Conservation (phyloP, 2,329 filamentous ascomycete genomes). For the Cladorrhinum sp. region DNA sequence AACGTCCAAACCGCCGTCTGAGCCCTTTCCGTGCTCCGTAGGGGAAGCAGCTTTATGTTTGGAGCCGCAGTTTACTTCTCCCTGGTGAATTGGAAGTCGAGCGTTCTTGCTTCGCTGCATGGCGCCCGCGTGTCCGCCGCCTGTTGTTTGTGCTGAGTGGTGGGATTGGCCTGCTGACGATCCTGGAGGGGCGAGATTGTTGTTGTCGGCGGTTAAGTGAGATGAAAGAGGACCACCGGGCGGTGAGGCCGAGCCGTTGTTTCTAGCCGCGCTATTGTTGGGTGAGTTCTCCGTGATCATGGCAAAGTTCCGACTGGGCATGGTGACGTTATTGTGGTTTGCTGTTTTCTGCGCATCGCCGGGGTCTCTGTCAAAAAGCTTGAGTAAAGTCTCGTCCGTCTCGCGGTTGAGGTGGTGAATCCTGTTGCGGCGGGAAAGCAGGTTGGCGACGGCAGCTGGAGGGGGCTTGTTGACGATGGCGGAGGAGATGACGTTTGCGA, state of each 20-base stretch:
- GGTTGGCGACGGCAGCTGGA: constrained; percentile 81
- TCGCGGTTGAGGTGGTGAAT: constrained; percentile 65
- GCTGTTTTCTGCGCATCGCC: constrained; percentile 72
- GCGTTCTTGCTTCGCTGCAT: constrained; percentile 52
- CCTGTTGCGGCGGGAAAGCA: constrained; percentile 87
- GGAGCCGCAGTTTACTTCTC: constrained; percentile 77
- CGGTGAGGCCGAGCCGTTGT: constrained; percentile 5
- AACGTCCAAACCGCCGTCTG: constrained; percentile 70
- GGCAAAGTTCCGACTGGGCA: constrained; percentile 91
- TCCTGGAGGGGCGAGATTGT: constrained; percentile 11
- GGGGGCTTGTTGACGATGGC: constrained; percentile 96
- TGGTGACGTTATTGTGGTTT: constrained; percentile 77
- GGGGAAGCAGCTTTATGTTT: constrained; percentile 67
- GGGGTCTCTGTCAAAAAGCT: constrained; percentile 88
- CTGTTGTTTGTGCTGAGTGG: constrained; percentile 1
- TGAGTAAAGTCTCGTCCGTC: constrained; percentile 90
- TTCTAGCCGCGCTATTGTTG: constrained; percentile 35
- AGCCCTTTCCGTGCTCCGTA: constrained; percentile 50
- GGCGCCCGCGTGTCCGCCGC: background rate
- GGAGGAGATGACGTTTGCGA: constrained; percentile 90
- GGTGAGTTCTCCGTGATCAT: constrained; percentile 85
- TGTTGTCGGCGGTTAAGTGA: constrained; percentile 16
- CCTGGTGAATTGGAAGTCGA: constrained; percentile 68
- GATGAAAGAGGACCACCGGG: background rate
- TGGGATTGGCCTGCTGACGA: background rate